phyloP scores from a whole-genome alignment of 768 basidiomycete species.

The Agrocybe chaxingu region DNA sequence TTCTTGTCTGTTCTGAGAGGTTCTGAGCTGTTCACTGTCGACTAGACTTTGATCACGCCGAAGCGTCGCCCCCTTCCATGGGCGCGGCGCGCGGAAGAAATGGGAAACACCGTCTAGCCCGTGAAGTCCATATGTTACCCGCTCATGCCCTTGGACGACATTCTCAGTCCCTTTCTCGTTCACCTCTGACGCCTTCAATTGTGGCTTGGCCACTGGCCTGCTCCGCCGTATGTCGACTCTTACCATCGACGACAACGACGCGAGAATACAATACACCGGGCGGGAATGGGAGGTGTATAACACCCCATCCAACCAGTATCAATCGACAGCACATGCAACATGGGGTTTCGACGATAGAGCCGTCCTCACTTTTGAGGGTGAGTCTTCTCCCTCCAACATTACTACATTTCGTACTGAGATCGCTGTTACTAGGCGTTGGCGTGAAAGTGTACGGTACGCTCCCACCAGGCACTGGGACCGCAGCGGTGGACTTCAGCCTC shows the following conservation, averaged over 20 bases:
- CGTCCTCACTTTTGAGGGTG: slow-evolving; percentile 1
- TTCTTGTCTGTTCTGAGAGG: too few relatives aligned
- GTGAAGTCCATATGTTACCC: too few relatives aligned
- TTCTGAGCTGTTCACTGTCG: too few relatives aligned
- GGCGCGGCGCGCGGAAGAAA: too few relatives aligned
- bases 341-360: slow-evolving; percentile 9
- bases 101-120: too few relatives aligned
- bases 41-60: too few relatives aligned
- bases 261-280: slow-evolving; percentile 1
- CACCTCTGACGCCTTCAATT: too few relatives aligned
- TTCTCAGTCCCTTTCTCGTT: too few relatives aligned
- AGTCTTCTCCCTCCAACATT: neutral
- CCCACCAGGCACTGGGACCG: slow-evolving; percentile 5
- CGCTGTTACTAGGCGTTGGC: neutral
- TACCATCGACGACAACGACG: slow-evolving; percentile 10
- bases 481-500: neutral
- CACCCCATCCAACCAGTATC: neutral
- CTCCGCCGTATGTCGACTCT: neutral
- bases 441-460: slow-evolving; percentile 7
- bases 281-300: slow-evolving; percentile 3
- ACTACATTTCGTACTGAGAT: neutral
- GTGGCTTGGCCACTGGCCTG: neutral
- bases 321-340: slow-evolving; percentile 6
- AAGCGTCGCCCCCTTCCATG: too few relatives aligned
- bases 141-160: too few relatives aligned